phyloP scores from a whole-genome alignment of 805 yeast species.

The Kluyveromyces nonfermentans region DNA sequence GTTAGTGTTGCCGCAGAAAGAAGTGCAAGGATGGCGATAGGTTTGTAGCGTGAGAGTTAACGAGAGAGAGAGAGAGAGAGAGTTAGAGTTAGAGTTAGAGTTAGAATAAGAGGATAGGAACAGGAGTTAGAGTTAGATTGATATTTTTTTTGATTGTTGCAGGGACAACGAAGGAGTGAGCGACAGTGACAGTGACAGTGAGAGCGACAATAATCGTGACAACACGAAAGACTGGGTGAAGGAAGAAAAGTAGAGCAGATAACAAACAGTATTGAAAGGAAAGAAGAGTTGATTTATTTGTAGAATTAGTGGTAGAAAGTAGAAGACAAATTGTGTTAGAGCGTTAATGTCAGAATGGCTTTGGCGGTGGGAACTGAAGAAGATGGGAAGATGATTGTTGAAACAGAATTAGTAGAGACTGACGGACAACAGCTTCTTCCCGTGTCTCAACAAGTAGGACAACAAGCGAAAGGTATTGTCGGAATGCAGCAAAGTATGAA shows the following conservation, averaged over 20 bases:
- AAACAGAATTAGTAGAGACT: slow-evolving; percentile 53
- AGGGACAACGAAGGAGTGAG: neutral
- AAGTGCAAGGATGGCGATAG: too few relatives aligned
- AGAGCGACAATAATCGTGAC: neutral
- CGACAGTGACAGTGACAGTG: neutral
- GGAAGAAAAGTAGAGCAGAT: neutral
- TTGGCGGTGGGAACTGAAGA: slow-evolving; percentile 14
- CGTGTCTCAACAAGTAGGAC: slow-evolving; percentile 14
- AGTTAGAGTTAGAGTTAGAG: too few relatives aligned
- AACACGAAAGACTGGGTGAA: too few relatives aligned
- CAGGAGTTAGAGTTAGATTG: too few relatives aligned
- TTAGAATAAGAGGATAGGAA: neutral
- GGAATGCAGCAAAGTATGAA: too few relatives aligned
- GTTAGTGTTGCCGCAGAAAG: too few relatives aligned
- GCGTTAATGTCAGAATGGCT: neutral
- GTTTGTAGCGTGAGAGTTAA: too few relatives aligned
- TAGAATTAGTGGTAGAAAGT: neutral
- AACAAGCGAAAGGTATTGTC: slow-evolving; percentile 10
- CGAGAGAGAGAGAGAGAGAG: too few relatives aligned
- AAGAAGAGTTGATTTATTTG: too few relatives aligned
- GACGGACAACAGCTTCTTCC: slow-evolving; percentile 28
- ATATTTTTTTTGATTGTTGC: too few relatives aligned
- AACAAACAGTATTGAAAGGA: too few relatives aligned
- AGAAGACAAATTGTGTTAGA: too few relatives aligned
- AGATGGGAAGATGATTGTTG: slow-evolving; percentile 41